Evolutionary conservation across 2,329 filamentous ascomycete genomes (phyloP).

Genomic region (Xylaria sp.): DNA sequence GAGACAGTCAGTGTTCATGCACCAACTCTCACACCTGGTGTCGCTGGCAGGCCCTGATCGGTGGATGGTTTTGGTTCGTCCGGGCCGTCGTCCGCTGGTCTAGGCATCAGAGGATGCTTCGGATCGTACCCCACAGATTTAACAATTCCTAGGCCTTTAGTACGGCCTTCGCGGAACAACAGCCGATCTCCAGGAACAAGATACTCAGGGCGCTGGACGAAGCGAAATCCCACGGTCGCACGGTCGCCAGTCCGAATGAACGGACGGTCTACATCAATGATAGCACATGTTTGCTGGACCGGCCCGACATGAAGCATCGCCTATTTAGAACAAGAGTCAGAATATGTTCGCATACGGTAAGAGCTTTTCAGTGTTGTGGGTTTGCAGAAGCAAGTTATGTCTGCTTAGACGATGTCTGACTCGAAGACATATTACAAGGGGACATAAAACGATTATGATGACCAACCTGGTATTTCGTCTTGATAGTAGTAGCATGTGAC

Average conservation of each 20-base stretch:
- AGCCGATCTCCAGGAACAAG: conserved; percentile 88
- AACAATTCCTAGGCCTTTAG: conserved; percentile 94
- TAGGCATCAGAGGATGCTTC: conserved; percentile 55
- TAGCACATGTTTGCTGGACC: conserved; percentile 93
- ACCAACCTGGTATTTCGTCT: conserved; percentile 82
- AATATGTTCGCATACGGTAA: too few species aligned
- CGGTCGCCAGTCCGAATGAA: conserved; percentile 94
- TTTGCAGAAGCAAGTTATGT: too few species aligned
- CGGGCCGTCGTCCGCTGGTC: conserved; percentile 31
- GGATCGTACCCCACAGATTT: conserved; percentile 90
- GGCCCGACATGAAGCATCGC: conserved; percentile 98
- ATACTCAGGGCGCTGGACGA: conserved; percentile 94
- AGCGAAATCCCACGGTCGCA: conserved; percentile 93
- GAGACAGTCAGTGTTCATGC: conserved; percentile 25
- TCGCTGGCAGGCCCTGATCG: conserved; percentile 33
- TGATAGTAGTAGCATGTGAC: conserved; percentile 96
- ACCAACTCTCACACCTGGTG: conserved; percentile 40
- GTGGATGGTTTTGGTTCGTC: conserved; percentile 35
- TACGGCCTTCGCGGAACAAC: conserved; percentile 92
- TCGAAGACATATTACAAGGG: too few species aligned
- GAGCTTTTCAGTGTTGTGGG: too few species aligned
- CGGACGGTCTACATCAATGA: conserved; percentile 96
- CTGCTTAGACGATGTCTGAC: too few species aligned
- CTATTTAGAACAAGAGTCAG: too few species aligned
- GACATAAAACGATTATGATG: too few species aligned